phyloP scores from a whole-genome alignment of 352 stramenopile genomes.

The Phytopythium boreale region DNA sequence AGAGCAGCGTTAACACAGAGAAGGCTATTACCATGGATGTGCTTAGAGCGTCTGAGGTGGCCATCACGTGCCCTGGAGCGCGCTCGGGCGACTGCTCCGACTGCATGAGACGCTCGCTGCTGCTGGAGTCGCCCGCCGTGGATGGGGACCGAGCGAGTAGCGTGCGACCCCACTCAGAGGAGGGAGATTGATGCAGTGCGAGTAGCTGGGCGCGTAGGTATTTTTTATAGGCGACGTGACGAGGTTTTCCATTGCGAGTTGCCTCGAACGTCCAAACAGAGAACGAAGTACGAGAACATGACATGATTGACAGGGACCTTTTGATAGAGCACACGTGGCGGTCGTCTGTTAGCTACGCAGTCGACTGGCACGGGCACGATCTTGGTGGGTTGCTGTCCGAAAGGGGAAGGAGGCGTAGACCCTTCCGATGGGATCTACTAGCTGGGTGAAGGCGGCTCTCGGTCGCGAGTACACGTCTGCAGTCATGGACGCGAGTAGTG shows the following conservation, averaged over 20 bases:
- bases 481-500: not conserved
- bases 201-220: not conserved
- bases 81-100: not conserved
- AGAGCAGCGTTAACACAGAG: too few species aligned
- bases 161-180: not conserved
- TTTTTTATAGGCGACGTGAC: not conserved
- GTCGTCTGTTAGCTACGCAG: slow-evolving; percentile 8
- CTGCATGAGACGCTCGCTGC: not conserved
- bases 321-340: not conserved
- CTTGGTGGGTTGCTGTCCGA: not conserved
- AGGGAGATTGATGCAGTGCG: not conserved
- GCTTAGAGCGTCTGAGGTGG: not conserved
- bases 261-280: not conserved
- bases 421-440: slow-evolving; percentile 12
- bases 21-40: too few species aligned
- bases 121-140: not conserved
- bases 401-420: not conserved
- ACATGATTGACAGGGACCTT: not conserved
- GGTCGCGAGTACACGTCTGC: slow-evolving; percentile 6
- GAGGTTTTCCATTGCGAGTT: not conserved
- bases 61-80: not conserved
- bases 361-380: not conserved
- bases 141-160: not conserved
- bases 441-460: not conserved
- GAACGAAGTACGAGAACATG: not conserved